Evolutionary conservation across 805 yeast genomes (phyloP).

Genomic region (Teunomyces cretensis): DNA sequence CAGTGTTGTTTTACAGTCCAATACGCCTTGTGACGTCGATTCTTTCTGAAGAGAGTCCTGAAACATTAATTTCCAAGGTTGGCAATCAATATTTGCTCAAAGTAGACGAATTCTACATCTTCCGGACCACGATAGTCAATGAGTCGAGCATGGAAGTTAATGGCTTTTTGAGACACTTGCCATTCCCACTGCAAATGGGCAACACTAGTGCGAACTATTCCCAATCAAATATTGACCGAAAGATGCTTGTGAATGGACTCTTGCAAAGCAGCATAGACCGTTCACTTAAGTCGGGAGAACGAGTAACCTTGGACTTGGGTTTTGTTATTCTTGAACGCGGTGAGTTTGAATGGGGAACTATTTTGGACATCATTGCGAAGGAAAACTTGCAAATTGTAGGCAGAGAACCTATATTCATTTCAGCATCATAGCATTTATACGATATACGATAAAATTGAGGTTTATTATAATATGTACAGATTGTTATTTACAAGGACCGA

Average conservation of each 20-base stretch:
- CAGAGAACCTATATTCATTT: slow-evolving; percentile 34
- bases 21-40: slow-evolving; percentile 12
- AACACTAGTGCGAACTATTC: slow-evolving; percentile 10
- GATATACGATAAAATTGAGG: neutral
- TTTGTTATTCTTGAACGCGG: slow-evolving; percentile 73
- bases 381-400: slow-evolving; percentile 19
- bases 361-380: slow-evolving; percentile 27
- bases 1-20: slow-evolving; percentile 42
- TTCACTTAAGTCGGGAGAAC: slow-evolving; percentile 41
- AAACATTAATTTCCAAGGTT: slow-evolving; percentile 11
- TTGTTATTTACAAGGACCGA: slow-evolving; percentile 2
- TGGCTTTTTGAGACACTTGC: slow-evolving; percentile 66
- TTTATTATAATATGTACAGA: neutral
- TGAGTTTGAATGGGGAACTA: slow-evolving; percentile 72
- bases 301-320: slow-evolving; percentile 47
- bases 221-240: slow-evolving; percentile 48
- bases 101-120: slow-evolving; percentile 50
- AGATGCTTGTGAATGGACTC: slow-evolving; percentile 70
- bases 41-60: slow-evolving; percentile 11
- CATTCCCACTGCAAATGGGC: slow-evolving; percentile 28
- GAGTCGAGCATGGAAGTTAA: slow-evolving; percentile 37
- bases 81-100: slow-evolving; percentile 33
- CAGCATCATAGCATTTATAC: slow-evolving; percentile 18
- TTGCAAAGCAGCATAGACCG: slow-evolving; percentile 48
- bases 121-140: slow-evolving; percentile 53